Evolutionary conservation across 306 rosid species (phyloP), one percentile per base, ranked within the genome.

Genomic region (Cicer chorassanicum): DNA sequence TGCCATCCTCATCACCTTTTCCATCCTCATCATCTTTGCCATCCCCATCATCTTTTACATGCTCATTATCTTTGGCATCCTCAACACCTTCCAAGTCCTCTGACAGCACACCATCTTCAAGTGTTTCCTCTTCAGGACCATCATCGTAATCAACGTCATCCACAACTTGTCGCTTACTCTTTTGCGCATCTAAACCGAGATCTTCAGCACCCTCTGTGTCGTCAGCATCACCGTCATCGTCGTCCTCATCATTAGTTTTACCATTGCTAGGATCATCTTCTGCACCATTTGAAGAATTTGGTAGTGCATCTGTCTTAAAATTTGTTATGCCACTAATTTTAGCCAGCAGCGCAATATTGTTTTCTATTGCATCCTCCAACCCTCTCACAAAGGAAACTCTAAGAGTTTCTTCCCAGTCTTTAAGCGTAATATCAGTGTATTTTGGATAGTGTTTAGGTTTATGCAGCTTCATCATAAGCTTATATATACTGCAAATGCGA

Each of bases 91-190:
- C 84, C 65, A 65, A 49, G 74, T 78, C 88, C 70, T 80, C 87
- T 13, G 87, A 75, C 7, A 16, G 76, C 70, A 86, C 88, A 43
- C 77, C 88, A 29, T 82, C 36, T 29, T 3, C 89, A 41, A 39
- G 72, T 6, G 50, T 72, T 53, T 87, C 96, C 65, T 77, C 95
- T 12, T 86, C 95, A 65, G 81, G 73, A 82, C 77, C 89, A 72
- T 87, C 99, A 44, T 92, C 99, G 57, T 94, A 92, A 79, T 94
- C 99, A 86, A 94, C 80, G 87, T 92, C 96, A 82, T 90, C 97
- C 41, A 41, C 82, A 66, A 66, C 90, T 81, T 84, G 95, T n/a
- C 65, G 88, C 76, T 86, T 92, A 74, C 79, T 87, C 78, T 90
- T 94, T 53, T 86, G 91, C 13, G 88, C 89, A 79, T 91, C 96